These are phyloP conservation scores for Daldinia bambusicola DNA, from an alignment of 495 filamentous ascomycete genomes.

Conservation along the genomic window DNA sequence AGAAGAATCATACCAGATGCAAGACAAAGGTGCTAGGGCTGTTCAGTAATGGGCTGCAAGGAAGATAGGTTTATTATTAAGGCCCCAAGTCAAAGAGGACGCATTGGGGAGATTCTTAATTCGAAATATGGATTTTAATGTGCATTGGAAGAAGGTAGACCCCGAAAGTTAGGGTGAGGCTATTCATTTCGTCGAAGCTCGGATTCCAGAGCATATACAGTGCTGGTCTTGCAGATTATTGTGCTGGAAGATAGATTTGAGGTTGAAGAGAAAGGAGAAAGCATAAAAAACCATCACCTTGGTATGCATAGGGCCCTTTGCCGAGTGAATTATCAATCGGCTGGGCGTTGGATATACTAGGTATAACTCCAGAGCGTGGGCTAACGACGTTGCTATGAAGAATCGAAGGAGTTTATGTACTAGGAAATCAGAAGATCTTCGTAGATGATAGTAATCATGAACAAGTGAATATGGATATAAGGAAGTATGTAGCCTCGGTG, in stretches of 20 bases:
- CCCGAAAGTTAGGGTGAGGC: constrained; percentile 36
- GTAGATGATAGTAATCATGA: constrained; percentile 43
- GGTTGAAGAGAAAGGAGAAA: constrained; percentile 38
- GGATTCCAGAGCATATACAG: constrained; percentile 21
- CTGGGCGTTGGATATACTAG: constrained; percentile 15
- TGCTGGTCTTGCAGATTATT: constrained; percentile 31
- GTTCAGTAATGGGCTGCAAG: not conserved
- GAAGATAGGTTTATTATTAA: not conserved
- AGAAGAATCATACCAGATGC: constrained; percentile 6
- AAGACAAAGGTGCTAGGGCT: constrained; percentile 5
- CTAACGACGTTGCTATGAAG: constrained; percentile 10
- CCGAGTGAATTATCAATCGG: constrained; percentile 39
- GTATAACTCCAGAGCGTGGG: not conserved
- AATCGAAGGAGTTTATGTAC: constrained; percentile 36
- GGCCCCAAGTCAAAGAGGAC: not conserved
- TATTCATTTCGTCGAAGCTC: constrained; percentile 46
- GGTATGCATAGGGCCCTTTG: constrained; percentile 32
- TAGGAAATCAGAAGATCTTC: constrained; percentile 40
- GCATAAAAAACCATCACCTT: constrained; percentile 36
- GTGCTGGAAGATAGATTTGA: constrained; percentile 37
- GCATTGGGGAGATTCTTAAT: not conserved
- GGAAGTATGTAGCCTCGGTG: constrained; percentile 42
- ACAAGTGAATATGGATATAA: constrained; percentile 32
- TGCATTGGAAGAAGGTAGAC: constrained; percentile 1
- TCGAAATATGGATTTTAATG: not conserved